Percentiles rank a stretch among this genome's conserved stretches.
phyloP scores from a whole-genome alignment of 1,284 basidiomycete species.

The Ganoderma lucidum region DNA sequence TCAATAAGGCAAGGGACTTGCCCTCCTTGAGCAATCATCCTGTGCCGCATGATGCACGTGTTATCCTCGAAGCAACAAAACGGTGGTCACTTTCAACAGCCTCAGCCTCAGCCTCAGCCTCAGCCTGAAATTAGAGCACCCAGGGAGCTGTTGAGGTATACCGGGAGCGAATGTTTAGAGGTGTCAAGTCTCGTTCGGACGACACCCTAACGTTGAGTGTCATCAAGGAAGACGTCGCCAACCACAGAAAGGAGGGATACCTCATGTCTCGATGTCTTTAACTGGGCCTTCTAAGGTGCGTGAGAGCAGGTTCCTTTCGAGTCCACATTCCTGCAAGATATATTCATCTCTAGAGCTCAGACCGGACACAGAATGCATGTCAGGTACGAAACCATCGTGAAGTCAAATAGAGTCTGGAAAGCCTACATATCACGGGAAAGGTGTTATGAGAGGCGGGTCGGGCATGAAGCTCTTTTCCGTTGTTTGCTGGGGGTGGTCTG shows the following conservation, averaged over 20 bases:
- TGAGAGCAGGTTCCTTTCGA: no score
- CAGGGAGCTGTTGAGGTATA: no score
- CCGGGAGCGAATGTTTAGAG: no score
- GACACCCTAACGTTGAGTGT: background rate
- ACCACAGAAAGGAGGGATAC: background rate
- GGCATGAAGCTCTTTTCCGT: background rate
- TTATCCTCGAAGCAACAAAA: background rate
- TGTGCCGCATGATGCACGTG: background rate
- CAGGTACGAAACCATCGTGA: background rate
- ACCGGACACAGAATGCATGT: background rate
- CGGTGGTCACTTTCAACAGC: no score
- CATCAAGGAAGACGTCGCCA: background rate
- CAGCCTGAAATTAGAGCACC: no score
- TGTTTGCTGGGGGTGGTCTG: background rate
- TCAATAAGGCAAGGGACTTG: slow-evolving; percentile 6
- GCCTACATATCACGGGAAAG: background rate
- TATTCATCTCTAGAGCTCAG: background rate
- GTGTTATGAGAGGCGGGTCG: background rate
- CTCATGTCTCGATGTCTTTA: background rate
- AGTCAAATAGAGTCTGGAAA: background rate
- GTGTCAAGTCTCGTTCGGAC: background rate
- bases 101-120: no score
- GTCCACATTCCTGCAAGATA: background rate
- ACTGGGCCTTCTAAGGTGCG: background rate
- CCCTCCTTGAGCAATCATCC: background rate